These are phyloP conservation scores for Flammula alnicola DNA, from an alignment of 1,284 basidiomycete species.

Conservation along the genomic window DNA sequence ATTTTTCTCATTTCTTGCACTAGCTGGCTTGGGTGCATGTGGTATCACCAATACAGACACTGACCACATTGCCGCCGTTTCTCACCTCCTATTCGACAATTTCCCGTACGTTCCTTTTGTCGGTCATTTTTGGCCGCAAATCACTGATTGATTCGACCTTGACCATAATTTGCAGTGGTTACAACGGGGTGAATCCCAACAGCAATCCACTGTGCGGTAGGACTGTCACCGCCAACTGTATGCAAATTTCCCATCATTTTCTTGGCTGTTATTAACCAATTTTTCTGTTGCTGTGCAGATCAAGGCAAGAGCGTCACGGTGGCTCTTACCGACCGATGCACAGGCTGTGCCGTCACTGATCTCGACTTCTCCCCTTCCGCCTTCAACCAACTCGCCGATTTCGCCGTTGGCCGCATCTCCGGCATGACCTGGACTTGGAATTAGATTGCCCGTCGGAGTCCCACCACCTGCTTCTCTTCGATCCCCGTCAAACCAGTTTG, in stretches of 20 bases:
- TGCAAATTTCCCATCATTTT: conserved; percentile 28
- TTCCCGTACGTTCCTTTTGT: conserved; percentile 58
- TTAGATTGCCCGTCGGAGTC: conserved; percentile 15
- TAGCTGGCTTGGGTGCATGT: conserved; percentile 73
- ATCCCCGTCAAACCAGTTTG: conserved; percentile 12
- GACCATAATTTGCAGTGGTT: conserved; percentile 51
- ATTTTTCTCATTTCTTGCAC: conserved; percentile 12
- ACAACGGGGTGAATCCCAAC: conserved; percentile 60
- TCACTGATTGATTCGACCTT: conserved; percentile 11
- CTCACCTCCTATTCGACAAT: conserved; percentile 57
- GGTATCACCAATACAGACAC: conserved; percentile 59
- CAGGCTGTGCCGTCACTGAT: conserved; percentile 50
- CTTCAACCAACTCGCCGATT: conserved; percentile 46
- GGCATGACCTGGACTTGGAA: conserved; percentile 55
- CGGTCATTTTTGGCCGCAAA: neutral
- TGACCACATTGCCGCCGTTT: conserved; percentile 68
- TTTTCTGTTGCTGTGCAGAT: conserved; percentile 39
- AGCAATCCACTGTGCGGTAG: conserved; percentile 64
- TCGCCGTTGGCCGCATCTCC: conserved; percentile 53
- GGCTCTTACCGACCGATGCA: conserved; percentile 64
- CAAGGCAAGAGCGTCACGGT: conserved; percentile 54
- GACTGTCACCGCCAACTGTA: conserved; percentile 50
- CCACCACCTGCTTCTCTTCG: conserved; percentile 2
- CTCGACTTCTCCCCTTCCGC: conserved; percentile 65
- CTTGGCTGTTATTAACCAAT: conserved; percentile 14